Conservation (phyloP, 805 yeast genomes). For the Ogataea minuta region DNA sequence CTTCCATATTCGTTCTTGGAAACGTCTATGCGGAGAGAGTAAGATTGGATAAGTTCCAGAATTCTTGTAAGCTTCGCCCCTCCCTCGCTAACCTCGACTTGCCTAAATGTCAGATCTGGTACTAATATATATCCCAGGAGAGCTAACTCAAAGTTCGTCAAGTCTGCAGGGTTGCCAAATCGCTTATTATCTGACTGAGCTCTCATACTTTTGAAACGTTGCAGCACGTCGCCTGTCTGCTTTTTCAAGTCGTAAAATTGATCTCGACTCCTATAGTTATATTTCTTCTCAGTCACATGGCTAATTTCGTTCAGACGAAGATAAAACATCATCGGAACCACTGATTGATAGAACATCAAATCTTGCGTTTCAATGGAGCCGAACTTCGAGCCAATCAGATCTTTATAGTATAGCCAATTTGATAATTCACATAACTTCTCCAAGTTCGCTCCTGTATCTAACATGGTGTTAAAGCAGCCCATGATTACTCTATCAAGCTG, state of each 20-base stretch:
- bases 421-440: constrained; percentile 57
- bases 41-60: constrained; percentile 13
- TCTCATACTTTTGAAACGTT: constrained; percentile 22
- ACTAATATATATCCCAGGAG: constrained; percentile 18
- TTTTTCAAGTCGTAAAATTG: constrained; percentile 39
- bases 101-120: constrained; percentile 17
- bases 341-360: constrained; percentile 43
- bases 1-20: constrained; percentile 9
- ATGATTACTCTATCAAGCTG: constrained; percentile 61
- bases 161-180: constrained; percentile 32
- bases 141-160: constrained; percentile 26
- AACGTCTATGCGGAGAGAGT: constrained; percentile 18
- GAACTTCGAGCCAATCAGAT: constrained; percentile 48
- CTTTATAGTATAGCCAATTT: constrained; percentile 79
- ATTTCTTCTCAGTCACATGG: constrained; percentile 26
- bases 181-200: constrained; percentile 14
- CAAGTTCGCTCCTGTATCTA: constrained; percentile 63
- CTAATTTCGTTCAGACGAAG: constrained; percentile 60
- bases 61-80: constrained; percentile 17
- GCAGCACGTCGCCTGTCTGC: constrained; percentile 35
- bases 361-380: constrained; percentile 43
- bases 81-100: constrained; percentile 10
- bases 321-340: constrained; percentile 61
- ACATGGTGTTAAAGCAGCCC: constrained; percentile 68
- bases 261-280: constrained; percentile 34